Evolutionary conservation across 306 rosid species (phyloP), one percentile per base, ranked within the genome.

Genomic region (Cicer bijugum): DNA sequence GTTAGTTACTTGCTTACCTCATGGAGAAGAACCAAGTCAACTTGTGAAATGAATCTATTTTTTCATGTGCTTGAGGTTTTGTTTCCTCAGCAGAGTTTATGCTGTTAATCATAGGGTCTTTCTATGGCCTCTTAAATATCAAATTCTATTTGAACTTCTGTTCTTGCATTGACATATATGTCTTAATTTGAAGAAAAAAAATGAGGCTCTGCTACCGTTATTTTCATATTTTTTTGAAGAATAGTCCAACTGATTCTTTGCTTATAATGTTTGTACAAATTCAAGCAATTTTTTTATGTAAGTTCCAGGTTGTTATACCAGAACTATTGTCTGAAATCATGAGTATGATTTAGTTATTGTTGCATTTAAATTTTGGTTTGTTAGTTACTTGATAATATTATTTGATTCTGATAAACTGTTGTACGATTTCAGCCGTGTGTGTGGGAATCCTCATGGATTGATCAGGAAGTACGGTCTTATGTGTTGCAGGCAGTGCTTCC

Each of bases 401-500:
- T 56, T 40, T 61, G 12, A 19, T 55, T 1, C 0, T 55, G 1
- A 35, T 28, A 3, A 28, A 28, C 6, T 60, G 40, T 4, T 42
- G 6, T 51, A 9, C 23, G 12, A 9, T 74, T 52, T 37, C 81
- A 83, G 86, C 78, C 86, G 86, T n/a, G 86, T 78, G 56, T 90
- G 98, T 42, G 97, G 97, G 40, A 91, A 93, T 58, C 89, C 97
- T 1, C 98, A 94, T 68, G 97, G 95, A 8, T 75, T 94, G 85
- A 91, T 94, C 75, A 75, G 98, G 85, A 94, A 94, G 89, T 91
- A 89, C 2, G 96, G 96, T 1, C 91, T 94, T 10, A 94, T 86
- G 92, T 94, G 98, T 15, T 94, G 98, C 88, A 91, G 97, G 85
- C 97, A 91, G 78, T 94, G 98, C 87, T 94, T 94, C 90, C 91